Base-by-base conservation (phyloP, 805 yeast genomes). In the Starmerella bacillaris region DNA sequence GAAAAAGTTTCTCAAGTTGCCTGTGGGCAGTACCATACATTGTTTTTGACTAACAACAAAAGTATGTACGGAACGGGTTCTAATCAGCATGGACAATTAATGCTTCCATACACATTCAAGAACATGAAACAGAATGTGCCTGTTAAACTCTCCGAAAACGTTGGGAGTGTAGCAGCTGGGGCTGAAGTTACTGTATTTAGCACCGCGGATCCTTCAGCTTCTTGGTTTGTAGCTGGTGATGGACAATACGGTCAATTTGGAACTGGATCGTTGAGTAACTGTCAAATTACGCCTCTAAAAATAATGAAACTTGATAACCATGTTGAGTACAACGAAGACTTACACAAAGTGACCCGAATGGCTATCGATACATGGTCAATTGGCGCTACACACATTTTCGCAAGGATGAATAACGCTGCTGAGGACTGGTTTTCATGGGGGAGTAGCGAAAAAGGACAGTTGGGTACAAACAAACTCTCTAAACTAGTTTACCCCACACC, bases 241-340 rank as follows among this genome's bases (percentile, higher is more conserved):
- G 94, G 95, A 4, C 53, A 76, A 35, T 66, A 69, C 47, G 98
- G 96, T 14, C 92, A 82, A 56, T 61, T 83, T 37, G 98, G 95
- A 18, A 67, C 69, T 30, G 82, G 80, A 12, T 65, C 74, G 37
- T 83, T 64, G 53, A 58, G 74, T 24, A 94, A 83, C 53, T 74
- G 78, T 14, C 78, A 74, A 49, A 59, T 69, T 15, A 65, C 64
- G 31, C 94, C 94, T 5, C 58, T 67, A 15, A 67, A 67, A 29
- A 51, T 84, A 39, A 64, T 65, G 45, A 49, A 64, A 1, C 52
- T 76, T 30, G 35, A 53, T 18, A 56, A 61, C 11, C 56, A 72
- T 33, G 56, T 56, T 27, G 79, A 74, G 47, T 79, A 47, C 50
- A 65, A 72, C 46, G 82, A 73, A 43, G 43, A 41, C 2, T 42